Base-by-base conservation (phyloP, 768 basidiomycete genomes). In the Boletellus ananiceps region DNA sequence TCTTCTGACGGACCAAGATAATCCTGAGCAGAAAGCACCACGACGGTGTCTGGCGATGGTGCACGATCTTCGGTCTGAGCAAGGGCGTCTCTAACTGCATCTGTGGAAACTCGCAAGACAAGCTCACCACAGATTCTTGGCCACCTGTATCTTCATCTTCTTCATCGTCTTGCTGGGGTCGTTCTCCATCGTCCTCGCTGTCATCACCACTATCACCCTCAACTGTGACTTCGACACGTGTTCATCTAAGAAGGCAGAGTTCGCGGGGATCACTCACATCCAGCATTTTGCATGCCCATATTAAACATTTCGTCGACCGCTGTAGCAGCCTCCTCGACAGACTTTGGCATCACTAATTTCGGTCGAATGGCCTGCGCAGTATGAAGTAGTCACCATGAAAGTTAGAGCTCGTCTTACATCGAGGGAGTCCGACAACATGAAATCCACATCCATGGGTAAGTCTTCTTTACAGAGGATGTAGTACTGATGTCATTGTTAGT, bases 381-480 rank as follows among this genome's bases (percentile, higher is more conserved):
- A 32, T 55, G 46, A 51, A 43, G 39, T 29, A 29, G 43, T 33
- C 8, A 14, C 25, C 4, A 41, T 37, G 35, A 18, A 41, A 36
- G 4, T 2, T 40, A 44, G 23, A 39, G 21, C 29, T 29, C 15
- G 4, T 51, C 71, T 57, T 55, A 92, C 92, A 72, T 98, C 94
- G 8, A 99, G 68, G 1, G 95, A 96, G 66, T 99, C 96, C 0
- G 83, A 82, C 7, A 96, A 67, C 92, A 97, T 95, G 69, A 98
- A 99, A 46, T 96, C 94, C 11, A 96, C 87, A 54, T 99, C 96
- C 93, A 97, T 94, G 0, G 96, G 86, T n/a, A 94, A 66, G 19
- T 82, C 74, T 39, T 84, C 78, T 70, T 99, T 99, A 73, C 88
- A 90, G n/a, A 85, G 75, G 14, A 88, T 75, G 66, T 98, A 99